A percentile compares a stretch with the other conserved stretches of the same genome.
Evolutionary conservation across 257 asterid species (phyloP).

Genomic region (Misopates orontium): DNA sequence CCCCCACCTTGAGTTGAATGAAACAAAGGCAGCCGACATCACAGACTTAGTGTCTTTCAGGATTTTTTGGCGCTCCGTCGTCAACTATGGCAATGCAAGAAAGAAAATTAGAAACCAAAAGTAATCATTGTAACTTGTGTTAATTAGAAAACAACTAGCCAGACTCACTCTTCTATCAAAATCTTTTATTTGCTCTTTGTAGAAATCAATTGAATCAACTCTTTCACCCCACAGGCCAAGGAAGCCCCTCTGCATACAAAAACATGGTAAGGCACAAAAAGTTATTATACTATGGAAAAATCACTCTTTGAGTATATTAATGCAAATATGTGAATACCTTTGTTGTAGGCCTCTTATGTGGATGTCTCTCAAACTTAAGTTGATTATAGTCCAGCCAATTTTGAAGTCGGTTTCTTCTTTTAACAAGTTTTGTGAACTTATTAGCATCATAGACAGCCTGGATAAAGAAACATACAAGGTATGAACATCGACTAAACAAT

Average conservation of each 20-base stretch:
- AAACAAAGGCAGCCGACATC: slow-evolving; percentile 84
- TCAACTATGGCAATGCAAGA: slow-evolving; percentile 49
- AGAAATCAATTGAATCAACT: slow-evolving; percentile 80
- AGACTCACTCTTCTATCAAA: slow-evolving; percentile 66
- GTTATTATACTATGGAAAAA: background rate
- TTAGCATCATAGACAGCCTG: slow-evolving; percentile 92
- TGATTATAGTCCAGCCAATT: slow-evolving; percentile 94
- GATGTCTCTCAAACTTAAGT: slow-evolving; percentile 84
- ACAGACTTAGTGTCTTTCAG: slow-evolving; percentile 68
- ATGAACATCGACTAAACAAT: slow-evolving; percentile 20
- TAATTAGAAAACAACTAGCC: slow-evolving; percentile 16
- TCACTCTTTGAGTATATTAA: slow-evolving; percentile 10
- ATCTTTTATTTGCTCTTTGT: slow-evolving; percentile 57
- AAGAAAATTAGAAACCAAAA: background rate
- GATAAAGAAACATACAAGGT: slow-evolving; percentile 10
- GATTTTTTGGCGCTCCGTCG: slow-evolving; percentile 74
- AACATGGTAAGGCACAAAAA: slow-evolving; percentile 10
- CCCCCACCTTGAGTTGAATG: slow-evolving; percentile 91
- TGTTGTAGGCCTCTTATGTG: slow-evolving; percentile 76
- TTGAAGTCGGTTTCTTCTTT: slow-evolving; percentile 70
- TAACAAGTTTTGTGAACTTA: slow-evolving; percentile 74
- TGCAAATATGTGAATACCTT: slow-evolving; percentile 46
- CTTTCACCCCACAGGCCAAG: slow-evolving; percentile 81
- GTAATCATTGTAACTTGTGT: slow-evolving; percentile 10
- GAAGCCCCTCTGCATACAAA: slow-evolving; percentile 66